phyloP scores from a whole-genome alignment of 2,329 filamentous ascomycete species.

The Fusarium irregulare region DNA sequence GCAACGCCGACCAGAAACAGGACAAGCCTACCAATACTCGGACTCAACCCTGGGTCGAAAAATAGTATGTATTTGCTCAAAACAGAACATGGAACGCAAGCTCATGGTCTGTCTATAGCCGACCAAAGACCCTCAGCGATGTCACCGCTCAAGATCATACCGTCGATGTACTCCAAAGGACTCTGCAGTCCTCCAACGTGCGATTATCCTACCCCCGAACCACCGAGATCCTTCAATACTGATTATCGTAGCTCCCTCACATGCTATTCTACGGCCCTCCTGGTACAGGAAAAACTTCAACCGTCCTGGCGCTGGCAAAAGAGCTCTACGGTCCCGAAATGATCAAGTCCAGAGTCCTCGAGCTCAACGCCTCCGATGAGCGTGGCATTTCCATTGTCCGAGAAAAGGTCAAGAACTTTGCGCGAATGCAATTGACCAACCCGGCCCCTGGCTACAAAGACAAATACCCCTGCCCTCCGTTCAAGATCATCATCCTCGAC shows the following conservation, averaged over 20 bases:
- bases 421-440: constrained; percentile 91
- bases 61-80: constrained; percentile 76
- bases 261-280: constrained; percentile 99
- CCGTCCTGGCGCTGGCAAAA: constrained; percentile 95
- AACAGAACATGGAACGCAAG: not conserved
- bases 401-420: constrained; percentile 98
- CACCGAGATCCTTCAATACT: not conserved
- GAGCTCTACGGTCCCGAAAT: constrained; percentile 97
- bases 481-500: constrained; percentile 98
- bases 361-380: constrained; percentile 99
- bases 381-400: constrained; percentile 97
- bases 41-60: constrained; percentile 96
- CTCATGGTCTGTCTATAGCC: constrained; percentile 63
- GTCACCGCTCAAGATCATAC: constrained; percentile 98
- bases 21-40: constrained; percentile 69
- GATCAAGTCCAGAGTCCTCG: constrained; percentile 92
- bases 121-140: constrained; percentile 92
- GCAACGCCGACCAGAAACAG: constrained; percentile 71
- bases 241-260: constrained; percentile 75
- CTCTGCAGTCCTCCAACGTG: constrained; percentile 93
- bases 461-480: constrained; percentile 92
- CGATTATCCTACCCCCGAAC: constrained; percentile 31
- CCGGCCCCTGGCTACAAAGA: constrained; percentile 75
- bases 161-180: constrained; percentile 89
- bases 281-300: constrained; percentile 97